Evolutionary conservation across 352 stramenopile species (phyloP), one percentile per base, ranked within the genome.

Genomic region (Globisporangium radiosum): DNA sequence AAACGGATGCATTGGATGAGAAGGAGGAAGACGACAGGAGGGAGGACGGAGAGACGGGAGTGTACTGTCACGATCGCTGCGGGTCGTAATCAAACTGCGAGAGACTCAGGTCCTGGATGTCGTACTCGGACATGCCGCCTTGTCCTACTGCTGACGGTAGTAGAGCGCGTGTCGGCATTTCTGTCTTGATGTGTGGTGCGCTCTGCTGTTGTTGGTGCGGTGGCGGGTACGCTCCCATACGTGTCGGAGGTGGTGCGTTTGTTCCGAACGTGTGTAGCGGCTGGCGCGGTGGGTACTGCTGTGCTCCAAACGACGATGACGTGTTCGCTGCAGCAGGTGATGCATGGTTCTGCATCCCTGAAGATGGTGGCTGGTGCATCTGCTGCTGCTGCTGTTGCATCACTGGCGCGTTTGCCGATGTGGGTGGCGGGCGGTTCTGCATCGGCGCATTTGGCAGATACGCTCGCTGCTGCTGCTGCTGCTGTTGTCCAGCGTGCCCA

Each of bases 21-120:
- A 3, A 33, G 25, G 25, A 33, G 25, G 25, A 33, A 33, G 25
- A 33, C 25, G 25, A 33, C 25, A 33, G 25, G 25, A 33, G 25
- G 25, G 25, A 33, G 25, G 25, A 33, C 25, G 25, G 25, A 33
- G 25, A 33, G 25, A 33, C 25, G 25, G 25, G 25, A 33, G 3
- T 33, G 25, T 33, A 33, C 25, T 33, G 25, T 33, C 1, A 33
- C 25, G 25, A 62, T 13, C 54, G 61, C 50, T 66, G 45, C 7
- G 81, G 81, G 59, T 94, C 79, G 55, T 78, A 94, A 54, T 94
- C 85, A 59, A 94, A 94, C 51, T 94, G 85, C 6, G 85, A 94
- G 19, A 90, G 65, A 62, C 85, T 90, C 9, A 94, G 69, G 44
- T 92, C 85, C 55, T 91, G 83, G 56, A 94, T 84, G 44, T 89